Conservation (phyloP, 345 rosid genomes). For the Heritiera fomes region DNA sequence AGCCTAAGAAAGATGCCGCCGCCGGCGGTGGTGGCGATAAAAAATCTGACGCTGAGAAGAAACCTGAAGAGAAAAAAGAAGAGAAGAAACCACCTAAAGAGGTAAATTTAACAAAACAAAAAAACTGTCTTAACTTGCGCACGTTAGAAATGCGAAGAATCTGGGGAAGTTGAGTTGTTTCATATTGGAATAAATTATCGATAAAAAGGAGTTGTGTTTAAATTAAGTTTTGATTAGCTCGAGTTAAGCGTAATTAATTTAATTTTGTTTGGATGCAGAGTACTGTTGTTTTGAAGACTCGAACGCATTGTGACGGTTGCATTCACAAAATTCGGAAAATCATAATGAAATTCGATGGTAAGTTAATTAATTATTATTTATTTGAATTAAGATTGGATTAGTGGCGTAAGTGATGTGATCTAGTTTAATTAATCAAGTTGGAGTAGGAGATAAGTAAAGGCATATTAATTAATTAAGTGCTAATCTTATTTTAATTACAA, state of each 20-base stretch:
- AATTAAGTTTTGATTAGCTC: neutral
- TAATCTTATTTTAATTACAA: constrained; percentile 13
- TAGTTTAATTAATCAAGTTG: neutral
- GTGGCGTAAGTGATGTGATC: neutral
- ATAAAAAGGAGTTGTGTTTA: too few species aligned
- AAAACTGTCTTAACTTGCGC: constrained; percentile 1
- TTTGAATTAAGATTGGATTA: neutral
- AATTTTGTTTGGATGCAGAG: constrained; percentile 38
- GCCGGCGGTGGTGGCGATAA: constrained; percentile 31
- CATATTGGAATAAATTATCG: neutral
- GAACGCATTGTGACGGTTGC: constrained; percentile 77
- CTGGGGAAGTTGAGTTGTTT: constrained; percentile 12
- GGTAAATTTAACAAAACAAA: constrained; percentile 34
- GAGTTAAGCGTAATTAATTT: neutral
- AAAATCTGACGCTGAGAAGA: constrained; percentile 45
- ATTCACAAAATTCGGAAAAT: constrained; percentile 53
- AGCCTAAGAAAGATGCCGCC: constrained; percentile 34
- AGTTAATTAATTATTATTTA: constrained; percentile 2
- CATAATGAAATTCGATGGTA: constrained; percentile 49
- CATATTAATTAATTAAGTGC: constrained; percentile 17
- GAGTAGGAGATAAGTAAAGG: neutral
- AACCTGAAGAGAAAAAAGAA: constrained; percentile 31
- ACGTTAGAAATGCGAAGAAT: neutral
- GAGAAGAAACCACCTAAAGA: constrained; percentile 41
- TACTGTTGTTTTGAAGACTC: constrained; percentile 57